Conservation (phyloP, 768 basidiomycete species). For the Boletales sp. region DNA sequence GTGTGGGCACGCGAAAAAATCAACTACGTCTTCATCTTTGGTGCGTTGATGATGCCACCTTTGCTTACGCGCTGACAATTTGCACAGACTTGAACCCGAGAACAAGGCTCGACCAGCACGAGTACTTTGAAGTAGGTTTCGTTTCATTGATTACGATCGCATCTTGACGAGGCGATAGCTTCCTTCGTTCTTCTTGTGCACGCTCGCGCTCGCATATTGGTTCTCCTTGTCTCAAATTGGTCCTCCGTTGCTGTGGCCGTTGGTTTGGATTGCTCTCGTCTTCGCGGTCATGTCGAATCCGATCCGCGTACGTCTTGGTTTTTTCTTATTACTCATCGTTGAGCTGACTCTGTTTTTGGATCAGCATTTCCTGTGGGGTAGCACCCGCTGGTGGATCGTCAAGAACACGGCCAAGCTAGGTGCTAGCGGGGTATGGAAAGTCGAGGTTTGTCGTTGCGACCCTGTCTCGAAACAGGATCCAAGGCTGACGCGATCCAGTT, state of each 20-base stretch:
- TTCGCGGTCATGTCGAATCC: constrained; percentile 68
- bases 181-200: constrained; percentile 67
- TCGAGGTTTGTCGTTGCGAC: constrained; percentile 54
- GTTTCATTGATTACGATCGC: constrained; percentile 1
- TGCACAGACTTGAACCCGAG: constrained; percentile 61
- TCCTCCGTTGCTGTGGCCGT: constrained; percentile 70
- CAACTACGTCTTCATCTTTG: constrained; percentile 90
- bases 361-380: constrained; percentile 36
- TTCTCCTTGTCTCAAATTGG: constrained; percentile 72
- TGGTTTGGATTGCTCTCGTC: constrained; percentile 74
- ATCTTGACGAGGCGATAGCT: constrained; percentile 42
- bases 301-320: constrained; percentile 45
- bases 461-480: not conserved
- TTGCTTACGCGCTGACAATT: not conserved
- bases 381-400: constrained; percentile 72
- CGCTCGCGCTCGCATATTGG: constrained; percentile 78
- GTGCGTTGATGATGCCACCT: constrained; percentile 35
- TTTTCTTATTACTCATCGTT: too few species aligned
- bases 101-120: constrained; percentile 71
- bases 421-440: constrained; percentile 64
- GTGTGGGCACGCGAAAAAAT: constrained; percentile 78
- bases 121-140: constrained; percentile 61
- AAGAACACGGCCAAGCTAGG: constrained; percentile 58
- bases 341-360: constrained; percentile 33
- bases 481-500: constrained; percentile 43